Conservation (phyloP, 2,329 filamentous ascomycete species). For the Juglanconis sp. region DNA sequence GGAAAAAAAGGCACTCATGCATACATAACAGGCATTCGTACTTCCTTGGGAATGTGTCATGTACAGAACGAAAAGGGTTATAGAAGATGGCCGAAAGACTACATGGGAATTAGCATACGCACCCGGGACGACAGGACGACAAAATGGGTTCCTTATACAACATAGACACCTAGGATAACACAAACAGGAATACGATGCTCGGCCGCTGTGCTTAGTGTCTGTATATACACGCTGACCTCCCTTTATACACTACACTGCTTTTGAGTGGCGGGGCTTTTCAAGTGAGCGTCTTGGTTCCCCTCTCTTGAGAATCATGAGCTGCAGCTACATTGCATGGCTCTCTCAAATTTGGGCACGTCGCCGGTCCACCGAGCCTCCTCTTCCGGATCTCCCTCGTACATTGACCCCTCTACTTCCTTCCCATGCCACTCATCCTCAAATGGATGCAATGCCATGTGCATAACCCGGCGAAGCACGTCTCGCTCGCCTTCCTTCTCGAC, state of each 20-base stretch:
- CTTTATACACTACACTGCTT: no score
- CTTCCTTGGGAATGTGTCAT: not conserved
- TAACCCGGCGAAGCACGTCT: constrained; percentile 71
- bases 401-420: constrained; percentile 42
- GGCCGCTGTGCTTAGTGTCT: no score
- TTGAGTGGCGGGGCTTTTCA: not conserved
- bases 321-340: constrained; percentile 92
- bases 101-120: constrained; percentile 1
- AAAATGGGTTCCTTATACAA: not conserved
- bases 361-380: constrained; percentile 83
- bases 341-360: constrained; percentile 74
- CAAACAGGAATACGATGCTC: no score
- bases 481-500: constrained; percentile 83
- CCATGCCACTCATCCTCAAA: constrained; percentile 77
- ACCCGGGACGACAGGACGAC: not conserved
- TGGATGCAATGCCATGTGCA: constrained; percentile 79
- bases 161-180: not conserved
- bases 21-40: not conserved
- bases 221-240: no score
- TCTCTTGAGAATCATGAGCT: constrained; percentile 53
- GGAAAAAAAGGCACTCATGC: not conserved
- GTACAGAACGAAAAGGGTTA: not conserved
- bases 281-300: not conserved
- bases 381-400: constrained; percentile 56
- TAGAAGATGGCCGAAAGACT: not conserved